Evolutionary conservation across 345 rosid species (phyloP), one percentile per base, ranked within the genome.

Genomic region (Mangifera indica): DNA sequence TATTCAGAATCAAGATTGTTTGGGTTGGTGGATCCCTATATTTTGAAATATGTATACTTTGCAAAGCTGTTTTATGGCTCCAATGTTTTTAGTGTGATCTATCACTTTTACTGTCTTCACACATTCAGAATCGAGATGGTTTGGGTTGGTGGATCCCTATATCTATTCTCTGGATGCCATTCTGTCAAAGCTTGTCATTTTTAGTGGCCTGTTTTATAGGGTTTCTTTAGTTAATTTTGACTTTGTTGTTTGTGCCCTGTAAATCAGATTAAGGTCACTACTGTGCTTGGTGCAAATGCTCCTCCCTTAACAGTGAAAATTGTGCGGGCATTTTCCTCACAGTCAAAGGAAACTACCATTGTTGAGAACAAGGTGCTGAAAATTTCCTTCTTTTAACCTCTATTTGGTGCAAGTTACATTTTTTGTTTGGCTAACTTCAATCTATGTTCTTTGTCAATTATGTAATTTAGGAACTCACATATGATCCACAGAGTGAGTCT

Each of bases 231-330:
- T 57, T 42, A 56, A 58, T 74, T 58, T 58, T n/a, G 66, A 34
- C 48, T 17, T 45, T 56, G 51, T 48, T 18, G 48, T 77, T 52
- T 37, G 25, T 67, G 61, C 22, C 20, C 14, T 49, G 3, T 79
- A 42, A 5, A 76, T 68, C 85, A 96, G 99, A 97, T 93, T 76
- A 86, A 72, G 80, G 97, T 96, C 69, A 88, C 81, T 80, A 93
- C 98, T 29, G 96, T 85, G 8, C 89, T 93, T 48, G 95, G 96
- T 72, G 86, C 97, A 60, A 87, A 77, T 79, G 87, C 93, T 74
- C 99, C 99, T 64, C 81, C 94, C 60, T 78, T 93, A 77, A 83
- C 81, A 45, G 91, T 96, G 82, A 88, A 87, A 80, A 88, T 93
- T 71, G 79, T 81, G 48, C 82, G 80, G 57, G 92, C 85, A 72